These are phyloP conservation scores for Neocucurbitaria cava DNA, from an alignment of 2,329 filamentous ascomycete genomes.

Conservation along the genomic window DNA sequence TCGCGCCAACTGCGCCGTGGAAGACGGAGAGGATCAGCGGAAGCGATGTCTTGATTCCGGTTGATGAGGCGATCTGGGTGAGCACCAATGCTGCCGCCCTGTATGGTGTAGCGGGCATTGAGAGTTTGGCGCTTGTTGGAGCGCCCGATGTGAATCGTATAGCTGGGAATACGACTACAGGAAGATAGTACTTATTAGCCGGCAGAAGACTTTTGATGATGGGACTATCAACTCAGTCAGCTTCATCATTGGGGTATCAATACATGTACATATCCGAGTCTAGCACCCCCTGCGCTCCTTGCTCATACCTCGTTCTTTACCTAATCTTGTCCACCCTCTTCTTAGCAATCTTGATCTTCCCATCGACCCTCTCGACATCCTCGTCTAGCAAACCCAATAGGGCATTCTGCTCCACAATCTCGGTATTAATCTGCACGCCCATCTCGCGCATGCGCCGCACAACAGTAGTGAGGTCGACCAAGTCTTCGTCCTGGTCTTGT, in stretches of 20 bases:
- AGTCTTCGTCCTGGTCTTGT: conserved; percentile 75
- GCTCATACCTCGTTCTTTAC: conserved; percentile 9
- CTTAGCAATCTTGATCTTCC: conserved; percentile 78
- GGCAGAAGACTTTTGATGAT: no score
- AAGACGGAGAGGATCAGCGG: conserved; percentile 52
- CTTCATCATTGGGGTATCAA: background rate
- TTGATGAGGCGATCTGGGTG: conserved; percentile 65
- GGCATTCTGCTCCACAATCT: conserved; percentile 75
- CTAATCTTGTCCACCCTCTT: conserved; percentile 71
- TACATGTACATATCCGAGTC: background rate
- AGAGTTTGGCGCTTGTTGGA: conserved; percentile 57
- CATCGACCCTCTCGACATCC: conserved; percentile 69
- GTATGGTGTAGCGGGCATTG: conserved; percentile 65
- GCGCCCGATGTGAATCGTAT: conserved; percentile 23
- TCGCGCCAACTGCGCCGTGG: conserved; percentile 54
- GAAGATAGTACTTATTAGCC: no score
- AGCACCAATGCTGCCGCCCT: conserved; percentile 64
- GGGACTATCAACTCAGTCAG: no score
- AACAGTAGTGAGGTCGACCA: conserved; percentile 71
- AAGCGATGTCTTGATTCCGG: conserved; percentile 54
- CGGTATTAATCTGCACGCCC: conserved; percentile 76
- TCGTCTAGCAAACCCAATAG: conserved; percentile 72
- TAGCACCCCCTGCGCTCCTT: no score
- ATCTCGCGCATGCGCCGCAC: conserved; percentile 78
- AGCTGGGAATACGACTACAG: conserved; percentile 18